A percentile compares a stretch with the other conserved stretches of the same genome.
These are phyloP conservation scores for Helianthus tuberosus DNA, from an alignment of 129 eudicot genomes.

Conservation along the genomic window DNA sequence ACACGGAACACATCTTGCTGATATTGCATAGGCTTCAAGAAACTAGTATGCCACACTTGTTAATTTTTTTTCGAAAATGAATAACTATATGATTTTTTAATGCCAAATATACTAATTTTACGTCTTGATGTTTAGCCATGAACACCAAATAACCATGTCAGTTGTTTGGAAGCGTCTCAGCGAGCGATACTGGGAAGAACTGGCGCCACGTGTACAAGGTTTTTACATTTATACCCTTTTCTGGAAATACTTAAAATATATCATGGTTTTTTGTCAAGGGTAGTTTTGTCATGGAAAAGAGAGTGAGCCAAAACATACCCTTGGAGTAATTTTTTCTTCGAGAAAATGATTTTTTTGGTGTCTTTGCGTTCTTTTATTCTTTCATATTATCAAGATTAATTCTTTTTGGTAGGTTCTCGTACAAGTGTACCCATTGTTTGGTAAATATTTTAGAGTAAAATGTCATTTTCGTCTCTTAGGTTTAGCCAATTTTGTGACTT, in stretches of 20 bases:
- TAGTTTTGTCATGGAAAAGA: too few relatives aligned
- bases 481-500: too few relatives aligned
- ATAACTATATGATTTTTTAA: neutral
- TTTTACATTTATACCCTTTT: too few relatives aligned
- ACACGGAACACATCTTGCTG: too few relatives aligned
- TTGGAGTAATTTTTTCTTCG: too few relatives aligned
- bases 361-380: neutral
- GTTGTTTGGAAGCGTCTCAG: constrained; percentile 90
- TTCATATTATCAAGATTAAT: too few relatives aligned
- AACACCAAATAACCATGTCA: constrained; percentile 90
- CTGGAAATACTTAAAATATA: too few relatives aligned
- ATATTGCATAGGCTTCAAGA: too few relatives aligned
- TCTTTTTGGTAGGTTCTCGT: neutral
- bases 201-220: constrained; percentile 99
- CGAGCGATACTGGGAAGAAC: constrained; percentile 89
- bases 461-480: too few relatives aligned
- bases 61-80: neutral
- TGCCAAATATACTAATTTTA: constrained; percentile 10
- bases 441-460: neutral
- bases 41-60: constrained; percentile 67
- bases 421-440: neutral
- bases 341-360: too few relatives aligned
- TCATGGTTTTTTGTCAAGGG: too few relatives aligned
- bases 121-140: constrained; percentile 65
- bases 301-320: too few relatives aligned